phyloP scores from a whole-genome alignment of 352 stramenopile genomes.

The Phytophthora foliorum region DNA sequence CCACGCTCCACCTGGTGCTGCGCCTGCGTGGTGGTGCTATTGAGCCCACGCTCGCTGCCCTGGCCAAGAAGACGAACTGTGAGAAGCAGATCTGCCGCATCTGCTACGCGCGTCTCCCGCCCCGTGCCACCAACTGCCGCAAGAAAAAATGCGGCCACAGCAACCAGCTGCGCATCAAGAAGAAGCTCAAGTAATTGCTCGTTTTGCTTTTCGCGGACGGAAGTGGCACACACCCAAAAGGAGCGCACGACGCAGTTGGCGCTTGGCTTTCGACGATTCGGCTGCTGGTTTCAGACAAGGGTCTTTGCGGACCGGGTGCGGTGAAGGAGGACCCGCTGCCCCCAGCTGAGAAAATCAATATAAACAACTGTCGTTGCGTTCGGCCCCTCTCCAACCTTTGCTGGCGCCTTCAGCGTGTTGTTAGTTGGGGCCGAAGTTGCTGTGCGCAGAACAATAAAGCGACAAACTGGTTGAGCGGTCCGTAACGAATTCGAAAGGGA shows the following conservation, averaged over 20 bases:
- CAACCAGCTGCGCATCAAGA: slow-evolving; percentile 99
- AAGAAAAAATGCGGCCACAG: slow-evolving; percentile 99
- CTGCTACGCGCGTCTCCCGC: slow-evolving; percentile 99
- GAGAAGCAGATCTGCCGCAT: slow-evolving; percentile 99
- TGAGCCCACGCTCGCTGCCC: slow-evolving; percentile 97
- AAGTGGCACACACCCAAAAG: slow-evolving; percentile 28
- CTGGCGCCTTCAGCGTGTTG: background rate
- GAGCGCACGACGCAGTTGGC: slow-evolving; percentile 17
- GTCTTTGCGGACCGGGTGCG: slow-evolving; percentile 23
- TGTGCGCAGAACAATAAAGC: no score
- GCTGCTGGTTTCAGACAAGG: slow-evolving; percentile 1
- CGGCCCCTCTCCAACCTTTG: slow-evolving; percentile 38
- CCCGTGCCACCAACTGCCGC: slow-evolving; percentile 99
- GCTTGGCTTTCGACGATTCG: slow-evolving; percentile 13
- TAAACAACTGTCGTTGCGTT: slow-evolving; percentile 39
- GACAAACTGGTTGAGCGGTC: no score
- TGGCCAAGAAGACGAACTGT: slow-evolving; percentile 99
- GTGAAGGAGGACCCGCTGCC: slow-evolving; percentile 18
- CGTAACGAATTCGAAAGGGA: no score
- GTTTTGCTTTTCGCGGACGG: slow-evolving; percentile 12
- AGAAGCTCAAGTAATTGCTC: slow-evolving; percentile 99
- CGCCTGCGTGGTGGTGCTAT: slow-evolving; percentile 94
- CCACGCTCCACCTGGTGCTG: slow-evolving; percentile 97
- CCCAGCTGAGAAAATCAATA: slow-evolving; percentile 43
- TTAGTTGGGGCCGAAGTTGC: no score